Percentiles rank a stretch among this genome's conserved stretches.
Conservation (phyloP, 768 basidiomycete genomes). For the Auriculariales sp. region DNA sequence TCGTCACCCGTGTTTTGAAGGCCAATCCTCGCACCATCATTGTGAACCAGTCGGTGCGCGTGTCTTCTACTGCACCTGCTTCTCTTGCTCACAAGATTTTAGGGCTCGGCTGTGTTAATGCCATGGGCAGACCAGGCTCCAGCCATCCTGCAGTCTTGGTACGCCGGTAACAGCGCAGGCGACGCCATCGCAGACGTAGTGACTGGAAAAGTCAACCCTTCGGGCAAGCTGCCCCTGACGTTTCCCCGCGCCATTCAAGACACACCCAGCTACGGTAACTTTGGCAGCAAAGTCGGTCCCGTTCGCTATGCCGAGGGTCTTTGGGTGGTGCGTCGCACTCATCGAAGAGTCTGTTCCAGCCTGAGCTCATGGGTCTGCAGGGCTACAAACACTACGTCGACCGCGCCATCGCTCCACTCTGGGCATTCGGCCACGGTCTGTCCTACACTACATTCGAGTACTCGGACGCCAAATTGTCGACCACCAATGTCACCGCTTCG, state of each 20-base stretch:
- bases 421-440: conserved; percentile 61
- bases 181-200: conserved; percentile 54
- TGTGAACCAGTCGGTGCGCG: conserved; percentile 35
- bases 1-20: conserved; percentile 33
- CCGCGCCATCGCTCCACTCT: conserved; percentile 36
- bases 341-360: not conserved
- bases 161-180: conserved; percentile 49
- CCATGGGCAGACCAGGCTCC: conserved; percentile 48
- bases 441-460: conserved; percentile 62
- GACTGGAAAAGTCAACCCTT: conserved; percentile 46
- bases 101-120: conserved; percentile 63
- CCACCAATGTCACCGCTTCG: conserved; percentile 11
- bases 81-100: conserved; percentile 2
- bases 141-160: conserved; percentile 49
- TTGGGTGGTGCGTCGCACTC: conserved; percentile 23
- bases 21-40: conserved; percentile 41
- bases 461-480: conserved; percentile 28
- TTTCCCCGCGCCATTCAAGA: conserved; percentile 47
- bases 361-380: conserved; percentile 9
- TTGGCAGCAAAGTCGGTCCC: conserved; percentile 40
- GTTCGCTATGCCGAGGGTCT: conserved; percentile 44
- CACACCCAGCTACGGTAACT: conserved; percentile 44
- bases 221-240: conserved; percentile 43
- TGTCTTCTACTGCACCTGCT: not conserved
- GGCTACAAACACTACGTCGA: conserved; percentile 59